Conservation (phyloP, 179 eudicot species). For the Carnegiea gigantea region DNA sequence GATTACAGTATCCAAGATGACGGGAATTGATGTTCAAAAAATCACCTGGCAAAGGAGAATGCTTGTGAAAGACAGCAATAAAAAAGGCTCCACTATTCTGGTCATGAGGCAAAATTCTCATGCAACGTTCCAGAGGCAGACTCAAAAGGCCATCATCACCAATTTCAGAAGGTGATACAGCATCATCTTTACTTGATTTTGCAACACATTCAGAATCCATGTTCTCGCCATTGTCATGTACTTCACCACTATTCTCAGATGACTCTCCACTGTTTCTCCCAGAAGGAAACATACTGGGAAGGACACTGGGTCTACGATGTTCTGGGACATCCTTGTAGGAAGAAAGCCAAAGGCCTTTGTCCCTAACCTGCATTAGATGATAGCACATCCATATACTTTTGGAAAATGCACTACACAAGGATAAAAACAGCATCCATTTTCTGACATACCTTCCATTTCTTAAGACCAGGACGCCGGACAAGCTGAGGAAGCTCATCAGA, state of each 20-base stretch:
- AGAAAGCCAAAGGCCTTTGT: constrained; percentile 80
- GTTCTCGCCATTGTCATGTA: constrained; percentile 27
- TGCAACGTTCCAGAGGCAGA: constrained; percentile 85
- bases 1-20: background rate
- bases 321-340: constrained; percentile 67
- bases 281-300: constrained; percentile 90
- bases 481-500: constrained; percentile 85
- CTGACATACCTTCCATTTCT: constrained; percentile 81
- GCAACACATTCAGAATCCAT: constrained; percentile 21
- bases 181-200: constrained; percentile 22
- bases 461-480: constrained; percentile 90
- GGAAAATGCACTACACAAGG: background rate
- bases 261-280: constrained; percentile 44
- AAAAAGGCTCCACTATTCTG: constrained; percentile 95
- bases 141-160: constrained; percentile 54
- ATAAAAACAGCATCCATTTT: background rate
- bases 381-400: constrained; percentile 1
- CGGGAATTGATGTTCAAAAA: background rate
- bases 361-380: constrained; percentile 63
- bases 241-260: constrained; percentile 32
- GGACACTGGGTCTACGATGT: constrained; percentile 49
- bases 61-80: constrained; percentile 80
- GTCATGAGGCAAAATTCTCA: constrained; percentile 98
- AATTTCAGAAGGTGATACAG: constrained; percentile 31
- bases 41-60: constrained; percentile 72